Evolutionary conservation across 179 eudicot genomes (phyloP).

Genomic region (Beta macrorhiza): DNA sequence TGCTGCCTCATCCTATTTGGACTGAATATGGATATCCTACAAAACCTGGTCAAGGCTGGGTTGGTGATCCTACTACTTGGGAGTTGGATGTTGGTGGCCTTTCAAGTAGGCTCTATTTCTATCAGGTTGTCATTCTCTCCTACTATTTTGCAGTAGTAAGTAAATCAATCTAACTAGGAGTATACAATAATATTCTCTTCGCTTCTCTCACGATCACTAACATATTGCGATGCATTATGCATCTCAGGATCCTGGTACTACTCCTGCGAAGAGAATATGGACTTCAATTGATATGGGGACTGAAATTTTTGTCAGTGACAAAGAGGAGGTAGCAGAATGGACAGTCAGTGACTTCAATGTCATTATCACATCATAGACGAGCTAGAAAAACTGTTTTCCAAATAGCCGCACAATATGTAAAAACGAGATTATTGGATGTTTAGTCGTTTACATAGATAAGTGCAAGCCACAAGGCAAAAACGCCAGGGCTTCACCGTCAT

Average conservation of each 20-base stretch:
- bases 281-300: slow-evolving; percentile 68
- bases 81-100: slow-evolving; percentile 68
- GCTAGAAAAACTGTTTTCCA: background rate
- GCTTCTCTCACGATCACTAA: background rate
- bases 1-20: slow-evolving; percentile 75
- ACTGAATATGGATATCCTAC: slow-evolving; percentile 65
- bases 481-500: slow-evolving; percentile 23
- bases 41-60: slow-evolving; percentile 64
- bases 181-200: background rate
- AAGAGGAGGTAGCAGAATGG: slow-evolving; percentile 67
- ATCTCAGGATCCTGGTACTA: slow-evolving; percentile 58
- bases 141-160: background rate
- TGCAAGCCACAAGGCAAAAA: slow-evolving; percentile 24
- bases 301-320: slow-evolving; percentile 56
- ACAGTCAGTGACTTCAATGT: slow-evolving; percentile 60
- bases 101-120: slow-evolving; percentile 62
- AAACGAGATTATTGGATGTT: background rate
- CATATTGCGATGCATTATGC: background rate
- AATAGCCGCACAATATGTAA: background rate
- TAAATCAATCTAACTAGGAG: too few species aligned
- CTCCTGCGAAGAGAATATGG: slow-evolving; percentile 64
- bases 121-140: slow-evolving; percentile 41
- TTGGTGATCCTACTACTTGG: slow-evolving; percentile 62
- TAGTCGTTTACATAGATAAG: background rate
- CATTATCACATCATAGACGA: slow-evolving; percentile 39